Conservation (phyloP, 768 basidiomycete genomes). For the Tephrocybe rancida region DNA sequence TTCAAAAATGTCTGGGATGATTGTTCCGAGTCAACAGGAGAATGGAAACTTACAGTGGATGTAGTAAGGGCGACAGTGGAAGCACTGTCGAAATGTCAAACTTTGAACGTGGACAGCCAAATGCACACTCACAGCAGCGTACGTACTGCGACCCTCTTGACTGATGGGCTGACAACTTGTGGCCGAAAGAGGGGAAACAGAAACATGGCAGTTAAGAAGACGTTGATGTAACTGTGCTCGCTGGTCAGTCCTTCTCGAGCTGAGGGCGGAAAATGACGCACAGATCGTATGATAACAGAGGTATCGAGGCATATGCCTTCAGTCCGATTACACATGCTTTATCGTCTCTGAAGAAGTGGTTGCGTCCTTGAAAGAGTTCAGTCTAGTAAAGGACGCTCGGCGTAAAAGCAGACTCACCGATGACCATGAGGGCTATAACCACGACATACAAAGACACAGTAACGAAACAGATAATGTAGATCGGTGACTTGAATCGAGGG, state of each 20-base stretch:
- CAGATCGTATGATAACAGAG: slow-evolving; percentile 50
- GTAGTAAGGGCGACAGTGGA: slow-evolving; percentile 48
- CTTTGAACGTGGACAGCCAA: not conserved
- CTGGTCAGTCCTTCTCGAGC: not conserved
- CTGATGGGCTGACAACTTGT: slow-evolving; percentile 29
- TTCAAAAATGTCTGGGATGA: slow-evolving; percentile 14
- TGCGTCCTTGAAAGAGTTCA: slow-evolving; percentile 28
- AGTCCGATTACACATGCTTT: slow-evolving; percentile 51
- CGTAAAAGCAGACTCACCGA: slow-evolving; percentile 31
- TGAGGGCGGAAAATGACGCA: slow-evolving; percentile 21
- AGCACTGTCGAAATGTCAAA: slow-evolving; percentile 15
- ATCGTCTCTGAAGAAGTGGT: slow-evolving; percentile 35
- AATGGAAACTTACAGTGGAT: slow-evolving; percentile 34
- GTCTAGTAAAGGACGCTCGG: not conserved
- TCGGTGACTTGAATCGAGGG: slow-evolving; percentile 37
- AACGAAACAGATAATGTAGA: slow-evolving; percentile 41
- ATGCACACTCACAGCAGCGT: slow-evolving; percentile 39
- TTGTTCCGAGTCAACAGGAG: not conserved
- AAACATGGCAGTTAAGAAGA: slow-evolving; percentile 41
- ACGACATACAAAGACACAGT: slow-evolving; percentile 39
- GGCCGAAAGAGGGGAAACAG: slow-evolving; percentile 46
- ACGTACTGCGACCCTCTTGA: slow-evolving; percentile 41
- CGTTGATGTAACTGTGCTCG: slow-evolving; percentile 5
- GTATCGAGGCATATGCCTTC: slow-evolving; percentile 41
- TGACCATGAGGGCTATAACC: slow-evolving; percentile 38